Conservation (phyloP, 441 rosid species). For the Manihot esculenta region DNA sequence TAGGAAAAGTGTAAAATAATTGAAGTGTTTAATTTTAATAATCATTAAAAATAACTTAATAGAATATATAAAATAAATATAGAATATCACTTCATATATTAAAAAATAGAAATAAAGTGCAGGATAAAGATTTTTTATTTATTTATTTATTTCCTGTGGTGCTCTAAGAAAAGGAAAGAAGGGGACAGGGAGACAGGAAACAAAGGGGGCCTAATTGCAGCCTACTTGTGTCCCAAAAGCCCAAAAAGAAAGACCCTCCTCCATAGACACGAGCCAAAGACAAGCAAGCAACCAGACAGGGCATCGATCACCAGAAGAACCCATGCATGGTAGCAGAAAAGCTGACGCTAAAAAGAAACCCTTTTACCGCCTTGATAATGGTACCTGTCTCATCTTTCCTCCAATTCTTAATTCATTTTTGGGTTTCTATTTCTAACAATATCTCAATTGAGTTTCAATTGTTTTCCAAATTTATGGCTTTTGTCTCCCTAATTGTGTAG, state of each 20-base stretch:
- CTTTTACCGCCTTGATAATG: conserved; percentile 6
- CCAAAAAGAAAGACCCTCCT: neutral
- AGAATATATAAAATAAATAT: no score
- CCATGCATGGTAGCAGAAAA: conserved; percentile 3
- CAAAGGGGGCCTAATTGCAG: conserved; percentile 1
- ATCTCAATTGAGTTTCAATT: conserved; percentile 25
- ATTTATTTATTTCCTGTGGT: no score
- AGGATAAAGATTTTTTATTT: no score
- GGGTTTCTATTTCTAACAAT: conserved; percentile 26
- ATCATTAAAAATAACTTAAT: no score
- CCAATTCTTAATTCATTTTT: conserved; percentile 26
- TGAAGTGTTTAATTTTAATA: no score
- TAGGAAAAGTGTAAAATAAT: no score
- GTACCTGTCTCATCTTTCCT: conserved; percentile 26
- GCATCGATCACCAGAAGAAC: conserved; percentile 25
- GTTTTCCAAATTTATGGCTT: conserved; percentile 7
- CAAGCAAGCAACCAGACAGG: neutral
- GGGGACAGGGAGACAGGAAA: no score
- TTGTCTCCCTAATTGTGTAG: conserved; percentile 12
- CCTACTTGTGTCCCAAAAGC: conserved; percentile 1
- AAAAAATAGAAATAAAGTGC: no score
- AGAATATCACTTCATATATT: no score
- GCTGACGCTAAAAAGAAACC: neutral
- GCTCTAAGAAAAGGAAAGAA: no score
- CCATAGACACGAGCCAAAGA: neutral